Conservation (phyloP, 176 grass and related monocot genomes). For the Aegilops longissima region DNA sequence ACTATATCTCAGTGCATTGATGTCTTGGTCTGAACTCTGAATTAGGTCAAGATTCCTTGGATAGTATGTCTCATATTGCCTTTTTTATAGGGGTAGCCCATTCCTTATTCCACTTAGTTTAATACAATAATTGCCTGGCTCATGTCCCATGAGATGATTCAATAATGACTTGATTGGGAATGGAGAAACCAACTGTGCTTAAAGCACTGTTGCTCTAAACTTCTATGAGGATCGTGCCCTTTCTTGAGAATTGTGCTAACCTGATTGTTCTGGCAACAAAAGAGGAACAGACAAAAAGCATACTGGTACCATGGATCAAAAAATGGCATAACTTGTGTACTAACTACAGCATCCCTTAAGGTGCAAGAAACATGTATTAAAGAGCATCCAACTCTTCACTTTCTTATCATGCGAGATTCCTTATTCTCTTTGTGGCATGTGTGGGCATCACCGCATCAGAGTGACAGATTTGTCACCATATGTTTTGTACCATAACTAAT, state of each 20-base stretch:
- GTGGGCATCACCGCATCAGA: neutral
- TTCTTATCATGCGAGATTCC: constrained; percentile 31
- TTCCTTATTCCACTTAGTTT: constrained; percentile 4
- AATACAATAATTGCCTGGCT: neutral
- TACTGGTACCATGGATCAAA: constrained; percentile 17
- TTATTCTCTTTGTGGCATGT: constrained; percentile 24
- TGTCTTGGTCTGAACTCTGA: constrained; percentile 20
- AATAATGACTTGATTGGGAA: constrained; percentile 27
- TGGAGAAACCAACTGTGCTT: constrained; percentile 10
- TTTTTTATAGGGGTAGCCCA: neutral
- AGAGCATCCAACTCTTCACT: constrained; percentile 34
- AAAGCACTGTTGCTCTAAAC: constrained; percentile 20
- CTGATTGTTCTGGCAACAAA: constrained; percentile 28
- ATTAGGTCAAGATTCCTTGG: constrained; percentile 17
- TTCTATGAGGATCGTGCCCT: constrained; percentile 7
- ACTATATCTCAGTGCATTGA: neutral
- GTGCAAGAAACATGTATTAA: constrained; percentile 31
- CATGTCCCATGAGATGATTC: constrained; percentile 29
- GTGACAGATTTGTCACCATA: constrained; percentile 1
- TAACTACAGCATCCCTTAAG: constrained; percentile 24
- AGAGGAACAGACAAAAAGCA: constrained; percentile 41
- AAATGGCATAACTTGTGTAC: constrained; percentile 30
- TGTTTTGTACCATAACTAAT: constrained; percentile 9
- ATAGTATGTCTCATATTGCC: neutral
- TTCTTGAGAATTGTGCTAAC: constrained; percentile 34